phyloP scores from a whole-genome alignment of 352 stramenopile genomes.

The Phytophthora cryptogea region DNA sequence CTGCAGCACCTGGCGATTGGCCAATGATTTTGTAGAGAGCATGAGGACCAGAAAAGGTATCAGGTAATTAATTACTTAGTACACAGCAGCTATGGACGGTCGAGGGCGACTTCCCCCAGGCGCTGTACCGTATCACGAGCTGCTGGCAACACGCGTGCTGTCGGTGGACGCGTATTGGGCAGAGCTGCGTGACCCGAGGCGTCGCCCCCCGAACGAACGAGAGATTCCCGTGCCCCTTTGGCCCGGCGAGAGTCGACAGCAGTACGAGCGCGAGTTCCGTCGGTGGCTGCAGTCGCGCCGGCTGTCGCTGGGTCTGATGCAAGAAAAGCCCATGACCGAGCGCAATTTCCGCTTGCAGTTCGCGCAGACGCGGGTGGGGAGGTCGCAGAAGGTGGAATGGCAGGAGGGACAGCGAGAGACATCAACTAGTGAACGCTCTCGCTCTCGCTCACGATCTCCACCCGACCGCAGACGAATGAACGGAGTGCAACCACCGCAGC shows the following conservation, averaged over 20 bases:
- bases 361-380: constrained; percentile 22
- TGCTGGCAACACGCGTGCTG: constrained; percentile 25
- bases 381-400: not conserved
- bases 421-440: constrained; percentile 1
- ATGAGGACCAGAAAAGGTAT: constrained; percentile 12
- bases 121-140: constrained; percentile 10
- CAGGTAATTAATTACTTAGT: constrained; percentile 1
- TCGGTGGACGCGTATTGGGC: constrained; percentile 28
- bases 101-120: not conserved
- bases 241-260: constrained; percentile 31
- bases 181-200: constrained; percentile 14
- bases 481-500: constrained; percentile 3
- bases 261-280: constrained; percentile 36
- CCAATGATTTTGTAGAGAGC: constrained; percentile 5
- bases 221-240: constrained; percentile 40
- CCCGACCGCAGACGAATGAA: not conserved
- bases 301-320: constrained; percentile 16
- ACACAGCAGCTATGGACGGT: constrained; percentile 5
- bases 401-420: not conserved
- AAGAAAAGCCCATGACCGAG: constrained; percentile 11
- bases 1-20: not conserved
- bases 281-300: constrained; percentile 21
- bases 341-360: constrained; percentile 26
- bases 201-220: not conserved
- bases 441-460: constrained; percentile 16